Conservation (phyloP, 176 grass and related monocot genomes). For the Carex pumila region DNA sequence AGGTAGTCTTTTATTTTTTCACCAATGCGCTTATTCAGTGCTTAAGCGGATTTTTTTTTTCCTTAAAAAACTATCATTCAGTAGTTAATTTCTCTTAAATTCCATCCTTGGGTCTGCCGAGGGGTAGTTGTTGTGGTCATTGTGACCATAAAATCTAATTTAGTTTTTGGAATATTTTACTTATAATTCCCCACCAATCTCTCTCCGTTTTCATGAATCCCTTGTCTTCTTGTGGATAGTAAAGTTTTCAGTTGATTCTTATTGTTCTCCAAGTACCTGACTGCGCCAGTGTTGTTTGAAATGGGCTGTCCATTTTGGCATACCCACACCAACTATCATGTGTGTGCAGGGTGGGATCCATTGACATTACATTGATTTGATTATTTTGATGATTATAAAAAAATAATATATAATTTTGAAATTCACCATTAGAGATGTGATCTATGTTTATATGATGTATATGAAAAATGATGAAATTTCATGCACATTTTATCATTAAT, state of each 20-base stretch:
- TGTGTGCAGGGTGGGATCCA: background rate
- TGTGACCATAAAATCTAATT: background rate
- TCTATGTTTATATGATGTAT: too few species aligned
- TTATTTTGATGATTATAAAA: too few species aligned
- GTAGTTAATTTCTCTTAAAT: background rate
- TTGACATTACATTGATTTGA: too few species aligned
- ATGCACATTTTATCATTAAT: too few species aligned
- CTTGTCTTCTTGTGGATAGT: background rate
- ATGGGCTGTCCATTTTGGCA: background rate
- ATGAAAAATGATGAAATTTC: too few species aligned
- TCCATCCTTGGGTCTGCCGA: background rate
- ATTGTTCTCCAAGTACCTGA: background rate
- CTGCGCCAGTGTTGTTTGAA: background rate
- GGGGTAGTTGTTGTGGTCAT: background rate
- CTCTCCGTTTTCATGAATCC: too few species aligned
- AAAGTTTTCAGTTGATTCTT: background rate
- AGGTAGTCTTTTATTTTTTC: background rate
- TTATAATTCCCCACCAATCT: background rate
- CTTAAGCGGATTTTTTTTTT: background rate
- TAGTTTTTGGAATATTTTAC: background rate
- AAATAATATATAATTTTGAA: too few species aligned
- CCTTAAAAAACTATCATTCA: background rate
- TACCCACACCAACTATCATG: background rate
- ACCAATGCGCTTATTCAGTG: background rate
- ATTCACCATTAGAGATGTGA: too few species aligned